Evolutionary conservation across 2,329 filamentous ascomycete genomes (phyloP), one percentile per base, ranked within the genome.

Genomic region (Clonostachys rhizophaga): DNA sequence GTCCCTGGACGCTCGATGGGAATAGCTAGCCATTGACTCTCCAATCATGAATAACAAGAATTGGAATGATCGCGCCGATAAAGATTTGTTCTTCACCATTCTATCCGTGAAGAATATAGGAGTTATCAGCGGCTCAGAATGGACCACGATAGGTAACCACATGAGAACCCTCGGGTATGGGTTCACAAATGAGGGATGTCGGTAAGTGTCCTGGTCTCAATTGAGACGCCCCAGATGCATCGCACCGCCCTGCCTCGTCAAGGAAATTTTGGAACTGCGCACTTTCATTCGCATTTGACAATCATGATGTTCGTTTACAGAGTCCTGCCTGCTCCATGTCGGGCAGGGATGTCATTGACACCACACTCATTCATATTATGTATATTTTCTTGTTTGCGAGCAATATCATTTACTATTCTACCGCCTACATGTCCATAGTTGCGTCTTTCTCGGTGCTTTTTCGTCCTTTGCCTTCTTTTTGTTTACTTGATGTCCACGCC

Each of bases 141-240:
- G 79, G 79, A 76, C 71, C 30, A 79, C 72, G 37, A 83, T 83
- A 55, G 79, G 79, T 52, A 79, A 78, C 60, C 71, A 79, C 51
- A 83, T 83, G 79, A 71, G 79, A 50, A 63, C 65, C 35, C 56
- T 81, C 48, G 79, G 79, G 47, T 83, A 83, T 55, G 77, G 78
- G 62, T 83, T 83, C 61, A 83, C 79, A 16, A 83, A 83, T 67
- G 79, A 83, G 59, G 79, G 79, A 55, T 83, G 79, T 54, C 77
- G 79, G 79, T 83, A 67, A 67, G 78, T 75, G 12, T n/a, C 24
- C 24, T 30, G 24, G 3, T 30, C 24, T 30, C 43, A 44, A 36
- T 48, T 20, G 40, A 34, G 11, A 43, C 45, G 39, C 40, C 20
- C 40, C 42, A 42, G 49, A 41, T 53, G 46, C 45, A 18, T 47